Conservation (phyloP, 441 rosid genomes). For the Arabidopsis hybrid region DNA sequence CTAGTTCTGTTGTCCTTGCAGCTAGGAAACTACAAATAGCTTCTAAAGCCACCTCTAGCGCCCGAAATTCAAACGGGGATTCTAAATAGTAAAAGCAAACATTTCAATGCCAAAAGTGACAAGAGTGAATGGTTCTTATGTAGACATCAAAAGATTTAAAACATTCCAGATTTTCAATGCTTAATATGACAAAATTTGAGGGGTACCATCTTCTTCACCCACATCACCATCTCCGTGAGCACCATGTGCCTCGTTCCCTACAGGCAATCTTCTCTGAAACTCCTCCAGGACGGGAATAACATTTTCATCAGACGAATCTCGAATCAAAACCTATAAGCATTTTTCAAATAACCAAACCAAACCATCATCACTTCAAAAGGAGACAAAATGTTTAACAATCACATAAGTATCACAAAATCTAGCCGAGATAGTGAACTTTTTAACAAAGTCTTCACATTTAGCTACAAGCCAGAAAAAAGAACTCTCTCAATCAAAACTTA, state of each 20-base stretch:
- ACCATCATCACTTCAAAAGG: not conserved
- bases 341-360: not conserved
- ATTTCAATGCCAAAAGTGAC: slow-evolving; percentile 20
- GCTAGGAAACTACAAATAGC: slow-evolving; percentile 89
- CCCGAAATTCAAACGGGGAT: slow-evolving; percentile 87
- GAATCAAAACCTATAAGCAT: slow-evolving; percentile 19
- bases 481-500: slow-evolving; percentile 45
- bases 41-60: slow-evolving; percentile 85
- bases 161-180: not conserved
- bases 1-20: slow-evolving; percentile 85
- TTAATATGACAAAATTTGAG: not conserved
- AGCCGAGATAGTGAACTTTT: not conserved
- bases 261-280: slow-evolving; percentile 69
- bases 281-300: slow-evolving; percentile 29
- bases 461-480: slow-evolving; percentile 69
- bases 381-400: not conserved
- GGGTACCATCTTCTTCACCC: slow-evolving; percentile 47
- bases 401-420: too few relatives aligned
- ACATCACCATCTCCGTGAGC: slow-evolving; percentile 53
- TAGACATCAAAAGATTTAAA: not conserved
- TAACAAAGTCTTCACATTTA: slow-evolving; percentile 55
- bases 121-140: not conserved
- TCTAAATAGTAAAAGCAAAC: slow-evolving; percentile 59
- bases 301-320: slow-evolving; percentile 16
- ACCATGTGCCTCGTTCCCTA: slow-evolving; percentile 51